phyloP scores from a whole-genome alignment of 2,329 filamentous ascomycete species.

The Biscogniauxia sp. region DNA sequence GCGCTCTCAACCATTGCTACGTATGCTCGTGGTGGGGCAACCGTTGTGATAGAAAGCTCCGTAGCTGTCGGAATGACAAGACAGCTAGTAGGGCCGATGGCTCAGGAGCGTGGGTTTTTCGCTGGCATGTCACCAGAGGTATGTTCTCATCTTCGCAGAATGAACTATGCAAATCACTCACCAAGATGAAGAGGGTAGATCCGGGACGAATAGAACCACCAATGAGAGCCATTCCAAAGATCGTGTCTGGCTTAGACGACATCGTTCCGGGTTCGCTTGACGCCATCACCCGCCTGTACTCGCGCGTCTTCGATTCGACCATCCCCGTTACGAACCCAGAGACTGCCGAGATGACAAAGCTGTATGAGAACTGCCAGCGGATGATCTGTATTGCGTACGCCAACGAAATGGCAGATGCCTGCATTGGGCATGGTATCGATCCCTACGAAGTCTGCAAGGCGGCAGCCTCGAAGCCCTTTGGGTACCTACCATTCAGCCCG shows the following conservation, averaged over 20 bases:
- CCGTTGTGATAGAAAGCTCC: slow-evolving; percentile 52
- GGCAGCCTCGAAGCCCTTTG: slow-evolving; percentile 52
- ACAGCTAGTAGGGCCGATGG: slow-evolving; percentile 45
- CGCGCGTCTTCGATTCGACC: slow-evolving; percentile 44
- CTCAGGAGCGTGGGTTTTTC: slow-evolving; percentile 39
- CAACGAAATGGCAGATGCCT: slow-evolving; percentile 57
- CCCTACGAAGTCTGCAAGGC: slow-evolving; percentile 49
- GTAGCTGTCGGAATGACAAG: slow-evolving; percentile 56
- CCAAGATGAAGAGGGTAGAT: slow-evolving; percentile 42
- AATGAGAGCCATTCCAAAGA: slow-evolving; percentile 47
- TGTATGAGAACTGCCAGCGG: slow-evolving; percentile 58
- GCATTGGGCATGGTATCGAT: slow-evolving; percentile 43
- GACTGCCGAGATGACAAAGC: slow-evolving; percentile 57
- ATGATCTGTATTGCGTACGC: slow-evolving; percentile 54
- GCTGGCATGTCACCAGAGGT: slow-evolving; percentile 51
- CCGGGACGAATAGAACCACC: slow-evolving; percentile 44
- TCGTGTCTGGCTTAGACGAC: slow-evolving; percentile 52
- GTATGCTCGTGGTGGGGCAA: slow-evolving; percentile 43
- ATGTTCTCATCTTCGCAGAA: slow-evolving; percentile 3
- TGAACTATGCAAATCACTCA: slow-evolving; percentile 1
- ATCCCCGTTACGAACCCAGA: slow-evolving; percentile 51
- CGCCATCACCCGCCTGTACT: slow-evolving; percentile 45
- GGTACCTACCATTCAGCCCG: slow-evolving; percentile 47
- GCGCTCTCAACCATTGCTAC: slow-evolving; percentile 42
- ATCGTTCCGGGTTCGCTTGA: slow-evolving; percentile 43